These are phyloP conservation scores for Aureobasidium sp. DNA, from an alignment of 2,329 filamentous ascomycete genomes.

Conservation along the genomic window DNA sequence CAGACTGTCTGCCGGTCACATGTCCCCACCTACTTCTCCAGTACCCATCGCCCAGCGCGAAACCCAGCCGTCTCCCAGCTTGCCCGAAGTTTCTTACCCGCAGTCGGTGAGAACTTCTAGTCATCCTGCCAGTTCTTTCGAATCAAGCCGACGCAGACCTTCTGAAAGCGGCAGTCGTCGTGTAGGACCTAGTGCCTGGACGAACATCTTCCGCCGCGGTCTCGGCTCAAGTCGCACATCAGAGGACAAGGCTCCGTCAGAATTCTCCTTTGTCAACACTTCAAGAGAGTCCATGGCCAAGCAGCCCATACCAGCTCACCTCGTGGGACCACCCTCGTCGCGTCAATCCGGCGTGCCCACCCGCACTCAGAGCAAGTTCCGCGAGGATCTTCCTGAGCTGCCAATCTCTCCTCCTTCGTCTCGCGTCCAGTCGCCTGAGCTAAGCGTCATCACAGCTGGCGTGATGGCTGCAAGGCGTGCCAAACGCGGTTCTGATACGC, in stretches of 20 bases:
- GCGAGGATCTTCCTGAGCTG: constrained; percentile 82
- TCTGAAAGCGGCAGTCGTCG: constrained; percentile 31
- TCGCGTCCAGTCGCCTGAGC: constrained; percentile 67
- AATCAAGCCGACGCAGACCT: constrained; percentile 22
- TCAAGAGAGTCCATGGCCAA: constrained; percentile 76
- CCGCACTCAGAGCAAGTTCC: constrained; percentile 81
- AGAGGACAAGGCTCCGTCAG: constrained; percentile 46
- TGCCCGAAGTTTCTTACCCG: constrained; percentile 45
- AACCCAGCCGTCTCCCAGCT: constrained; percentile 39
- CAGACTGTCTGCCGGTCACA: constrained; percentile 34
- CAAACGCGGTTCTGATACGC: constrained; percentile 19
- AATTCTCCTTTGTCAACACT: constrained; percentile 71
- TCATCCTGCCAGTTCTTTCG: constrained; percentile 7
- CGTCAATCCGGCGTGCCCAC: constrained; percentile 54
- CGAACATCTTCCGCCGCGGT: constrained; percentile 63
- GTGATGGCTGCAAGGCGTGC: constrained; percentile 33
- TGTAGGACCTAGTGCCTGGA: constrained; percentile 44
- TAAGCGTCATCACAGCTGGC: constrained; percentile 35
- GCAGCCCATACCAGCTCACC: constrained; percentile 43
- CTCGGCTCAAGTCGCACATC: constrained; percentile 26
- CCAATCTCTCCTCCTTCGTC: constrained; percentile 80
- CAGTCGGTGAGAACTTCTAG: constrained; percentile 10
- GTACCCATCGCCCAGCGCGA: constrained; percentile 24
- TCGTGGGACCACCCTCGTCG: constrained; percentile 32
- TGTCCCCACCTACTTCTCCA: constrained; percentile 35